phyloP scores from a whole-genome alignment of 176 grass and related monocot species.

The Thinopyrum elongatum region DNA sequence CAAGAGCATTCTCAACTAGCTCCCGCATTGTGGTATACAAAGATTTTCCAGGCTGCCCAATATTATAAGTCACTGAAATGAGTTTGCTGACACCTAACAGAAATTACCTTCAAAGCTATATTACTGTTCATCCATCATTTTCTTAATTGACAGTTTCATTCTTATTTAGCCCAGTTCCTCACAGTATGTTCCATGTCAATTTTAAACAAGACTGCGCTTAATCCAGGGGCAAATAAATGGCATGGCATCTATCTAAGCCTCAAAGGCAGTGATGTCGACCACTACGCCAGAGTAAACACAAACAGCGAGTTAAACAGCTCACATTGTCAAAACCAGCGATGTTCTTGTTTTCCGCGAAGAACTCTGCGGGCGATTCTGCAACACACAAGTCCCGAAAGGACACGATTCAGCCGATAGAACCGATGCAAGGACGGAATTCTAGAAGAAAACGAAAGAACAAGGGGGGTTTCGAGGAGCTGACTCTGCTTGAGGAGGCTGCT shows the following conservation, averaged over 20 bases:
- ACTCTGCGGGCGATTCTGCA: slow-evolving; percentile 93
- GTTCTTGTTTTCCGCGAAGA: slow-evolving; percentile 98
- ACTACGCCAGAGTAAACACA: background rate
- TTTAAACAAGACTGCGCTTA: background rate
- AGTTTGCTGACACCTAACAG: background rate
- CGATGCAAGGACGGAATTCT: background rate
- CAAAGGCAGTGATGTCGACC: background rate
- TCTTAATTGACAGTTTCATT: background rate
- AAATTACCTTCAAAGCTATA: background rate
- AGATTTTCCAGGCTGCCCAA: slow-evolving; percentile 82
- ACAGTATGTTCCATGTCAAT: background rate
- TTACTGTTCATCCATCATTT: background rate
- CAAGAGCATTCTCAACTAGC: slow-evolving; percentile 96
- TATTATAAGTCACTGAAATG: slow-evolving; percentile 1
- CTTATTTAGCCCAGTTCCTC: background rate
- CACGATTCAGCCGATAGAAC: background rate
- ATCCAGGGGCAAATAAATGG: background rate
- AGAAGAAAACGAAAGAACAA: background rate
- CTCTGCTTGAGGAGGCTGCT: slow-evolving; percentile 89
- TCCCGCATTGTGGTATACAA: slow-evolving; percentile 92
- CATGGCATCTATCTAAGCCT: slow-evolving; percentile 1
- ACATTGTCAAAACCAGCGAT: slow-evolving; percentile 97
- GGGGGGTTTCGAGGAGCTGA: slow-evolving; percentile 1
- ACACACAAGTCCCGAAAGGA: background rate
- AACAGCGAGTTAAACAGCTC: slow-evolving; percentile 26